phyloP scores from a whole-genome alignment of 345 rosid genomes.

The Salix dunnii region DNA sequence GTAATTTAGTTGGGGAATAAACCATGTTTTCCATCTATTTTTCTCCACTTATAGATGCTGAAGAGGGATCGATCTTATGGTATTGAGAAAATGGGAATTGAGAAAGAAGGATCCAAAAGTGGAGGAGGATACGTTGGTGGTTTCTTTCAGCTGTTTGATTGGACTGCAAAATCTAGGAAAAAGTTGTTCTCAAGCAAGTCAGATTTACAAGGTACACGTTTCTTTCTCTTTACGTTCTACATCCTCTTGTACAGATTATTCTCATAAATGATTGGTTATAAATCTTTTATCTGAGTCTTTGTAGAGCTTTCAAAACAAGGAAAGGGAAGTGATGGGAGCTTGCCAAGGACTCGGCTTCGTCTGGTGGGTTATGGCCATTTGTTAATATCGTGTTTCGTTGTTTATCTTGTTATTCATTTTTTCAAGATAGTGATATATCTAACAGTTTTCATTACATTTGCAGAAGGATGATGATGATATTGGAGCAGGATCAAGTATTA shows the following conservation, averaged over 20 bases:
- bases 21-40: constrained; percentile 8
- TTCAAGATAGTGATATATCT: not conserved
- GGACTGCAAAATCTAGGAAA: constrained; percentile 94
- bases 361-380: constrained; percentile 32
- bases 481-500: constrained; percentile 43
- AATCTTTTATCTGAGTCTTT: constrained; percentile 4
- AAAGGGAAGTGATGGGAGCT: constrained; percentile 56
- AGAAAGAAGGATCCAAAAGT: constrained; percentile 54
- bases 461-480: constrained; percentile 75
- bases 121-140: constrained; percentile 78
- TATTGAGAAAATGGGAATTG: constrained; percentile 49
- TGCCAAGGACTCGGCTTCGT: constrained; percentile 53
- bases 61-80: constrained; percentile 2
- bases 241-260: not conserved
- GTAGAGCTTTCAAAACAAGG: constrained; percentile 60
- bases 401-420: not conserved
- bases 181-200: constrained; percentile 79
- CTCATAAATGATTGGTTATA: constrained; percentile 7
- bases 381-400: not conserved
- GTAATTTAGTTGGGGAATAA: constrained; percentile 5
- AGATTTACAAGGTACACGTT: constrained; percentile 52
- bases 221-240: not conserved
- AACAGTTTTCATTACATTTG: not conserved
- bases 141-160: constrained; percentile 84
- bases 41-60: constrained; percentile 10